These are phyloP conservation scores for Mitragyna speciosa DNA, from an alignment of 257 asterid species.

Conservation along the genomic window DNA sequence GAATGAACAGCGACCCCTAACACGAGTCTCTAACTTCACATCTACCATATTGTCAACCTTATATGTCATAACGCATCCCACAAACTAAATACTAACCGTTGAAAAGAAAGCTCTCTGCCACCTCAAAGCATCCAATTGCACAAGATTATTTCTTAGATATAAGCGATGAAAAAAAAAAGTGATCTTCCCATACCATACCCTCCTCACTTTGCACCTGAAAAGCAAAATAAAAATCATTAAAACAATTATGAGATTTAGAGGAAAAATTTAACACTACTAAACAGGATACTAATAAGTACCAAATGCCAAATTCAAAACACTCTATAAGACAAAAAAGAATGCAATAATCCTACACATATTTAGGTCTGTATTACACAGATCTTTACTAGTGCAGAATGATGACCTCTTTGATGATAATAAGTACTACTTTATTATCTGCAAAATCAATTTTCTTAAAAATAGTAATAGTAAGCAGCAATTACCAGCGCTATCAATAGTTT, in stretches of 20 bases:
- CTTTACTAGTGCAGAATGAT: background rate
- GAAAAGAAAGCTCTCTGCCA: background rate
- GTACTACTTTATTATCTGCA: background rate
- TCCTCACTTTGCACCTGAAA: conserved; percentile 17
- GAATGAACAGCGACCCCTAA: background rate
- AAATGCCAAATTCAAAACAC: background rate
- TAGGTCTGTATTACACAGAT: conserved; percentile 6
- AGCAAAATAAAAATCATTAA: background rate
- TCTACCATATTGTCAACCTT: background rate
- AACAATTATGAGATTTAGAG: background rate
- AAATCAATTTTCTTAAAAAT: background rate
- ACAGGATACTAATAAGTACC: background rate
- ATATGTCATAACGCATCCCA: conserved; percentile 3
- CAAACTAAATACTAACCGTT: conserved; percentile 13
- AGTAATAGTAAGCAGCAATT: conserved; percentile 1
- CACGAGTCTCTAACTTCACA: background rate
- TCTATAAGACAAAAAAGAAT: background rate
- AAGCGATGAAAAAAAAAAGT: background rate
- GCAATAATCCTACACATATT: background rate
- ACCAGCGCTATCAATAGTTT: background rate
- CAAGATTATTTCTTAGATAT: background rate
- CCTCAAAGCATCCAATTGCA: background rate
- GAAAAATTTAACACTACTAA: background rate
- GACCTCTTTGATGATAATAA: background rate
- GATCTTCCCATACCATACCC: background rate